Base-by-base conservation (phyloP, 371 early-diverging fungal species). In the Syncephalastrum monosporum region DNA sequence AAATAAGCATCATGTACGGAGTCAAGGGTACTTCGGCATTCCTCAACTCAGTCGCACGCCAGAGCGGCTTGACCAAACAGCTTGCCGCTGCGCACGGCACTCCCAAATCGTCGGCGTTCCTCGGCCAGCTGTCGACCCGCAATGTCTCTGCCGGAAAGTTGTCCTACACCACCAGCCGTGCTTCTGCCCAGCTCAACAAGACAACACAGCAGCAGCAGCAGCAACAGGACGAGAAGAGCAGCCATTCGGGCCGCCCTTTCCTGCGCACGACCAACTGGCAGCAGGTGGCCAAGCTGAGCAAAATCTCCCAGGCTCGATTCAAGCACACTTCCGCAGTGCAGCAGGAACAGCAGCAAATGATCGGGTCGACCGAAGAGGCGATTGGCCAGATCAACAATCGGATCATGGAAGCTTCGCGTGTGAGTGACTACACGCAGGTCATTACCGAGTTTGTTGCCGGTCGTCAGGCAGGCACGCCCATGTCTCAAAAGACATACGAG, bases 21-120 rank as follows among this genome's bases (percentile, higher is more conserved):
- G 75, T 60, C n/a, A 79, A 79, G 64, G 74, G 74, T 63, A 71
- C 74, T 44, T 68, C 70, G 25, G 60, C 70, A 12, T 55, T 79
- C 27, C 43, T 79, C 14, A 65, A 75, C 51, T 64, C 71, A 10
- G 75, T 79, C 46, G 57, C 74, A 42, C 67, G 75, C 42, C 79
- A 79, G 57, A 68, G 79, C 58, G 67, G 69, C 2, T 50, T 79
- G 8, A 60, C 75, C 10, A 79, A 79, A 38, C 79, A 79, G 58
- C 47, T 75, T 0, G 63, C 71, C 13, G 62, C 56, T 17, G 60
- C 57, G 14, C 62, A 67, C 24, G 57, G 61, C 17, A 64, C 71
- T 19, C 63, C 69, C 14, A 75, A 73, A 61, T 62, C 75, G 12
- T 65, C 74, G 4, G 71, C 74, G 12, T 71, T 74, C 29, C 61